These are phyloP conservation scores for Heterobasidion annosum DNA, from an alignment of 1,284 basidiomycete genomes.

Conservation along the genomic window DNA sequence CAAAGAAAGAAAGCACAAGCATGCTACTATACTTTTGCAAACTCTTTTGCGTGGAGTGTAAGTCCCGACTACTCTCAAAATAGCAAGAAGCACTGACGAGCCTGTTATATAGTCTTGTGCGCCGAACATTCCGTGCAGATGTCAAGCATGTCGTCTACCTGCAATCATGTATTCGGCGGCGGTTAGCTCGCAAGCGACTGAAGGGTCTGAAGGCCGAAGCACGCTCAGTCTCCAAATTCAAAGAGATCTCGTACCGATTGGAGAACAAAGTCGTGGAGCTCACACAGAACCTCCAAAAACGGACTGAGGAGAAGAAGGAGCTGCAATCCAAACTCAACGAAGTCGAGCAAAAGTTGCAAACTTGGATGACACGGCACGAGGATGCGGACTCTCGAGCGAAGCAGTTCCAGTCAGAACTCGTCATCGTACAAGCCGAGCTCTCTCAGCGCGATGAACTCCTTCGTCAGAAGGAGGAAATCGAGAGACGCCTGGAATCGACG, in stretches of 20 bases:
- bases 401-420: constrained; percentile 65
- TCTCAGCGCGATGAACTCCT: constrained; percentile 74
- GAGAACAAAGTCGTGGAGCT: constrained; percentile 99
- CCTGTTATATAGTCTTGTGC: constrained; percentile 46
- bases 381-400: constrained; percentile 80
- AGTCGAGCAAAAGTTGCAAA: constrained; percentile 79
- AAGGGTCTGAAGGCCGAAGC: constrained; percentile 83
- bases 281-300: constrained; percentile 90
- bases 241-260: constrained; percentile 96
- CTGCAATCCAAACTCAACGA: constrained; percentile 68
- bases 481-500: constrained; percentile 75
- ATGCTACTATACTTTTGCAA: constrained; percentile 75
- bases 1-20: constrained; percentile 47
- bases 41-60: constrained; percentile 84
- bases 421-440: constrained; percentile 67
- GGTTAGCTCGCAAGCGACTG: constrained; percentile 82
- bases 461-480: constrained; percentile 72
- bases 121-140: constrained; percentile 56
- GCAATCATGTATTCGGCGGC: constrained; percentile 89
- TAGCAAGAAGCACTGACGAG: neutral
- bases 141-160: constrained; percentile 75
- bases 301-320: constrained; percentile 89
- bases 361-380: constrained; percentile 84
- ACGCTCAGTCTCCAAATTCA: constrained; percentile 95
- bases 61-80: constrained; percentile 22